These are phyloP conservation scores for Cyanidiococcus yangmingshanensis DNA, from an alignment of 23 red algal species.

Conservation along the genomic window DNA sequence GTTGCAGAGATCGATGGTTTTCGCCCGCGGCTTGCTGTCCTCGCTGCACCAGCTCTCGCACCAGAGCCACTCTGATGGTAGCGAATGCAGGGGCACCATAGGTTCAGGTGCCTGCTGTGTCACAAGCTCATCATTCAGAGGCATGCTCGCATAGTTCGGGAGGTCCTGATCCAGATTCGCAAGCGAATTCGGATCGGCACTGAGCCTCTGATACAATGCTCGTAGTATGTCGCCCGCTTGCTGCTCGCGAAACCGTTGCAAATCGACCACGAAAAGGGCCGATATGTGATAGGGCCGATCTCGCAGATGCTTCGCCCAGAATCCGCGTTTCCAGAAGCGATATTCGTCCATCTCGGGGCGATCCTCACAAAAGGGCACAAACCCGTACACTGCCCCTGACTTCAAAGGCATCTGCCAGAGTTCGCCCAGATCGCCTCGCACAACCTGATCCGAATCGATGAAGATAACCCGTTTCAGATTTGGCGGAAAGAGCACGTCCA, in stretches of 20 bases:
- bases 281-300: constrained; percentile 85
- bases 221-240: constrained; percentile 76
- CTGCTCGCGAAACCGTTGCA: constrained; percentile 62
- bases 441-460: constrained; percentile 98
- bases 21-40: constrained; percentile 61
- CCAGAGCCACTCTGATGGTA: constrained; percentile 95
- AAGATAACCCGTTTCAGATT: constrained; percentile 64
- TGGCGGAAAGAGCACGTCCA: constrained; percentile 89
- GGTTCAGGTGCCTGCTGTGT: not conserved
- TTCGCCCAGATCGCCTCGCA: constrained; percentile 75
- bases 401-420: constrained; percentile 44
- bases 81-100: constrained; percentile 55
- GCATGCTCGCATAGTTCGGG: constrained; percentile 68
- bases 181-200: constrained; percentile 61
- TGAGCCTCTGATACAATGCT: constrained; percentile 72
- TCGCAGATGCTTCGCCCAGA: constrained; percentile 65
- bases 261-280: constrained; percentile 88
- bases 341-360: constrained; percentile 72
- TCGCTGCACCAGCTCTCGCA: constrained; percentile 98
- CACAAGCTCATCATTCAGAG: not conserved
- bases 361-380: constrained; percentile 92
- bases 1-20: constrained; percentile 98
- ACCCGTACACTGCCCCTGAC: constrained; percentile 78
- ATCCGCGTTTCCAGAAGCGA: constrained; percentile 92
- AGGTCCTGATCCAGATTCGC: constrained; percentile 97